Percentiles rank a stretch among this genome's conserved stretches.
These are phyloP conservation scores for Diaporthe sp. DNA, from an alignment of 2,329 filamentous ascomycete species.

Conservation along the genomic window DNA sequence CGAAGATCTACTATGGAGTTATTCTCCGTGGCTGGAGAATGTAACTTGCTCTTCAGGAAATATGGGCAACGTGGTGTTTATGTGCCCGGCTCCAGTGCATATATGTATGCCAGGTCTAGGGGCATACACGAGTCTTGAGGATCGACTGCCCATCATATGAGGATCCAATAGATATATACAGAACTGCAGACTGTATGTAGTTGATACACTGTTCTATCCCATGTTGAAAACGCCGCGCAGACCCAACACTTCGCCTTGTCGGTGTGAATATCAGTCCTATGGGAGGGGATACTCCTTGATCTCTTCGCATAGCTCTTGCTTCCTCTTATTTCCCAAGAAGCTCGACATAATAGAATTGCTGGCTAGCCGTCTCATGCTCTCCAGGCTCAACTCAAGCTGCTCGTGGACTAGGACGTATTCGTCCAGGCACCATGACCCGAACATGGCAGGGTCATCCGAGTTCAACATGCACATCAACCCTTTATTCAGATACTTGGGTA, in stretches of 20 bases:
- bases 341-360: constrained; percentile 31
- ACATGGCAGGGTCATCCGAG: constrained; percentile 41
- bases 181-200: background rate
- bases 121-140: too few species aligned
- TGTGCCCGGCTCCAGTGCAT: too few species aligned
- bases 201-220: background rate
- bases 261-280: background rate
- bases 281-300: constrained; percentile 4
- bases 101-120: too few species aligned
- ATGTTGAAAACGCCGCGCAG: background rate
- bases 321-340: constrained; percentile 14
- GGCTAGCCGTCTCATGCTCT: constrained; percentile 31
- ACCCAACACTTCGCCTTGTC: background rate
- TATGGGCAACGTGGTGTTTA: too few species aligned
- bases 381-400: constrained; percentile 31
- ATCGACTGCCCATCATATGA: too few species aligned
- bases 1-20: too few species aligned
- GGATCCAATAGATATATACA: background rate
- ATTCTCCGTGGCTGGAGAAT: too few species aligned
- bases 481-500: constrained; percentile 25
- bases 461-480: constrained; percentile 34
- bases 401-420: constrained; percentile 39
- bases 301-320: background rate
- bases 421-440: constrained; percentile 38
- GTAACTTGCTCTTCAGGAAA: too few species aligned